phyloP scores from a whole-genome alignment of 129 eudicot genomes.

The Apium graveolens region DNA sequence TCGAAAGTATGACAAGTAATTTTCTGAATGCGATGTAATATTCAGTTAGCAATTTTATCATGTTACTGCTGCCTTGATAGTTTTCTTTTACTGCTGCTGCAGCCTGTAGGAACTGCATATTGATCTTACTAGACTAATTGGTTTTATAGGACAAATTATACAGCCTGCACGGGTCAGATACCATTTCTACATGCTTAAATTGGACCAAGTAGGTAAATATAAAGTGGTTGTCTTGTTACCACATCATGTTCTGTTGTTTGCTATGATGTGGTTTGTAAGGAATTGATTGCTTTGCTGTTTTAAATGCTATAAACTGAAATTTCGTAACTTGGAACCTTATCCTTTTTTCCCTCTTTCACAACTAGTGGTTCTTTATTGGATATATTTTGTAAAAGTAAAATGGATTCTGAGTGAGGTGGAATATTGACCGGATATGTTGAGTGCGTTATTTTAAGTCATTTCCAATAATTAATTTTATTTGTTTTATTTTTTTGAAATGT shows the following conservation, averaged over 20 bases:
- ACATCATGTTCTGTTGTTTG: not conserved
- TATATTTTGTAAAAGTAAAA: too few species aligned
- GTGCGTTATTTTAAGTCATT: too few species aligned
- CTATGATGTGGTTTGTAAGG: not conserved
- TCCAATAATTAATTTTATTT: too few species aligned
- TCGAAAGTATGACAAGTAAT: not conserved
- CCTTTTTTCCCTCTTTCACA: too few species aligned
- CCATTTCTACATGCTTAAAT: not conserved
- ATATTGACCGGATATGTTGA: too few species aligned
- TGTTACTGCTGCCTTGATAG: not conserved
- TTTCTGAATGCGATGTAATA: not conserved
- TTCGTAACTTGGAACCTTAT: too few species aligned
- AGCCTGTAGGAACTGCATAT: not conserved
- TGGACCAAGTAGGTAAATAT: not conserved
- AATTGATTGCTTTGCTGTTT: too few species aligned
- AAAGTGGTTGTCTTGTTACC: not conserved
- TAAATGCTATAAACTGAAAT: too few species aligned
- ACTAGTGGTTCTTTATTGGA: too few species aligned
- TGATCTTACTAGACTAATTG: not conserved
- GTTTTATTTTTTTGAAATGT: too few species aligned
- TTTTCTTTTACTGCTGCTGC: not conserved
- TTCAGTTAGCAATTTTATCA: not conserved
- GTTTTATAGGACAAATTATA: not conserved
- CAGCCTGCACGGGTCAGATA: not conserved
- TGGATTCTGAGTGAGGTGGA: too few species aligned